A percentile compares a stretch with the other conserved stretches of the same genome.
These are phyloP conservation scores for Nothomitra cinnamomea DNA, from an alignment of 2,329 filamentous ascomycete genomes.

Conservation along the genomic window DNA sequence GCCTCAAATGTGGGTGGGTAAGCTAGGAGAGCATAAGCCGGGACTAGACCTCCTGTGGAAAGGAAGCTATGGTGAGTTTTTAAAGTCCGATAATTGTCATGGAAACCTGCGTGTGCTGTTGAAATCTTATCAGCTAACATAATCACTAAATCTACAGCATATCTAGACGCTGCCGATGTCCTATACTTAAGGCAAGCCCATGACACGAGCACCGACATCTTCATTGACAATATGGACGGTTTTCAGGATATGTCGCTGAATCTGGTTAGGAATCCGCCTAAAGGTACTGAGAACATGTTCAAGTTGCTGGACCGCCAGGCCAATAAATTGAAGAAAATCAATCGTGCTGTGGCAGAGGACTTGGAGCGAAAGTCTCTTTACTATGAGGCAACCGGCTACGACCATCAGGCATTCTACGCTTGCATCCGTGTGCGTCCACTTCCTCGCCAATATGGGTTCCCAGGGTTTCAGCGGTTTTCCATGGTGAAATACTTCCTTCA, in stretches of 20 bases:
- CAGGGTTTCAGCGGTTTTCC: conserved; percentile 35
- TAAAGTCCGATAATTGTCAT: conserved; percentile 11
- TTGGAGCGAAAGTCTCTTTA: not conserved
- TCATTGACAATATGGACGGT: conserved; percentile 10
- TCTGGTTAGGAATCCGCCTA: conserved; percentile 11
- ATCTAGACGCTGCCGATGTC: not conserved
- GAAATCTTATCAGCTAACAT: conserved; percentile 7
- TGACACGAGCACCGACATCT: conserved; percentile 3
- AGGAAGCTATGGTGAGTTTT: conserved; percentile 27
- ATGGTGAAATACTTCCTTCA: conserved; percentile 34
- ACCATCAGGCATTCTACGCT: conserved; percentile 19
- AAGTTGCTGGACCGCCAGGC: conserved; percentile 19
- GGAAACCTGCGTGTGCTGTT: not conserved
- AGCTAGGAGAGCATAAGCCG: conserved; percentile 19
- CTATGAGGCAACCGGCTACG: conserved; percentile 19
- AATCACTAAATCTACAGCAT: not conserved
- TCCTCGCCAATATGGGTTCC: conserved; percentile 29
- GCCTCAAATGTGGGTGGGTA: conserved; percentile 26
- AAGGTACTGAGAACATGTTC: conserved; percentile 15
- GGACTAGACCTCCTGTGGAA: conserved; percentile 30
- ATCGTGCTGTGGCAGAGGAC: not conserved
- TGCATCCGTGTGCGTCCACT: conserved; percentile 33
- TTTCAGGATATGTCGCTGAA: conserved; percentile 14
- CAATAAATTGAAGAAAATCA: conserved; percentile 1
- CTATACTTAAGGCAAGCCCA: not conserved